These are phyloP conservation scores for Paspalum vaginatum DNA, from an alignment of 176 grass and related monocot genomes.

Conservation along the genomic window DNA sequence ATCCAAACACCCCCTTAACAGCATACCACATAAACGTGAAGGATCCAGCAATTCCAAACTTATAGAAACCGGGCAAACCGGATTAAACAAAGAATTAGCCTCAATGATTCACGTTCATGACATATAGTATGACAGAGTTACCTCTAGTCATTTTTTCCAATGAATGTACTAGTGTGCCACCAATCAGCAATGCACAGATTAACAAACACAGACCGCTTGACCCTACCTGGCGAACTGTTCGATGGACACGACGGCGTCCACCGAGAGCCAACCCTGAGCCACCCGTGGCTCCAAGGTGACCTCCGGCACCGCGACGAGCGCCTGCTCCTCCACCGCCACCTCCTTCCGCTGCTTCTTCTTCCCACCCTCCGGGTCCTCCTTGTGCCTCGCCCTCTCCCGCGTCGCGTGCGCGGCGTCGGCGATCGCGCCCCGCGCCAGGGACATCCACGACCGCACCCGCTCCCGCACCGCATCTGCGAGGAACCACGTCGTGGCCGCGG, in stretches of 20 bases:
- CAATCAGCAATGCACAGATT: background rate
- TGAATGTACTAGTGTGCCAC: background rate
- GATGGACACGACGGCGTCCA: constrained; percentile 71
- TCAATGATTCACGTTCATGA: background rate
- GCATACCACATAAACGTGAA: constrained; percentile 16
- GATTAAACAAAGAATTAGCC: background rate
- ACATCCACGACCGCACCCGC: constrained; percentile 64
- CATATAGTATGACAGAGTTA: background rate
- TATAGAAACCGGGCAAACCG: background rate
- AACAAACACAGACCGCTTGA: background rate
- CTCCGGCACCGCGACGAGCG: constrained; percentile 57
- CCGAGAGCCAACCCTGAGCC: constrained; percentile 59
- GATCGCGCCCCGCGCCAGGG: constrained; percentile 54
- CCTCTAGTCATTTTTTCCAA: background rate
- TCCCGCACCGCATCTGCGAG: constrained; percentile 62
- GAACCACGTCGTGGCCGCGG: background rate
- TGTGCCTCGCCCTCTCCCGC: constrained; percentile 46
- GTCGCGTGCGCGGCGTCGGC: constrained; percentile 45
- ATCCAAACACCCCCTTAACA: no score
- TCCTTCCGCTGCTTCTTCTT: constrained; percentile 45
- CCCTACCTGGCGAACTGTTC: constrained; percentile 89
- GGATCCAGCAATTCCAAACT: constrained; percentile 6
- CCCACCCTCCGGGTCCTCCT: constrained; percentile 53
- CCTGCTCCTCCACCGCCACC: constrained; percentile 57
- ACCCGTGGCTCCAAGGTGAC: constrained; percentile 71